phyloP scores from a whole-genome alignment of 2,329 filamentous ascomycete species.

The Phialophora verrucosa region DNA sequence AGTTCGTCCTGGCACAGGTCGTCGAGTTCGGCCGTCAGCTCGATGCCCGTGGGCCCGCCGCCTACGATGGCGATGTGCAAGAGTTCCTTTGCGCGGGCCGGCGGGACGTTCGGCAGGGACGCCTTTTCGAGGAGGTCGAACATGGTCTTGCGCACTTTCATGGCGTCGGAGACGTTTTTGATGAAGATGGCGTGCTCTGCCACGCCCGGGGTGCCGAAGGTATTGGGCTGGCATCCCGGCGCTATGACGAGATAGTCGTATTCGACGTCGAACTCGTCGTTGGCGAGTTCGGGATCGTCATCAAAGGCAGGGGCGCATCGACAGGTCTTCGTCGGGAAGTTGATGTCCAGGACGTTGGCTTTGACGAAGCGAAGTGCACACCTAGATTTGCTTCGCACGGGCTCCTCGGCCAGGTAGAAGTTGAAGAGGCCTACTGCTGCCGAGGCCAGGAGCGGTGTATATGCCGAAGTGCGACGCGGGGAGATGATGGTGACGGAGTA shows the following conservation, averaged over 20 bases:
- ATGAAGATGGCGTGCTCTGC: conserved; percentile 48
- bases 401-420: conserved; percentile 54
- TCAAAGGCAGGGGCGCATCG: conserved; percentile 48
- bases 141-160: conserved; percentile 35
- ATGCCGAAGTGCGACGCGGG: conserved; percentile 50
- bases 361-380: conserved; percentile 47
- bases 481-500: conserved; percentile 52
- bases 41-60: conserved; percentile 52
- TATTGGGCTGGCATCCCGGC: conserved; percentile 51
- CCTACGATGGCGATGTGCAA: conserved; percentile 51
- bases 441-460: conserved; percentile 54
- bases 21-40: conserved; percentile 52
- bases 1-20: conserved; percentile 51
- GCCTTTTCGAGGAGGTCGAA: conserved; percentile 46
- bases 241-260: conserved; percentile 53
- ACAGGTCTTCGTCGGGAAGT: conserved; percentile 46
- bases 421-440: conserved; percentile 55
- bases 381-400: conserved; percentile 46
- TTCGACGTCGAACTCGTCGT: conserved; percentile 45
- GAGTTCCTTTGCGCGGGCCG: conserved; percentile 43
- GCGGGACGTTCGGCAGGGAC: conserved; percentile 42
- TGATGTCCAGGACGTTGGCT: conserved; percentile 48
- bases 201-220: conserved; percentile 50
- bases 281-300: conserved; percentile 35
- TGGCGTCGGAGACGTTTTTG: conserved; percentile 41